Conservation (phyloP, 1,139 yeast species). For the Yamadazyma epiphylla region DNA sequence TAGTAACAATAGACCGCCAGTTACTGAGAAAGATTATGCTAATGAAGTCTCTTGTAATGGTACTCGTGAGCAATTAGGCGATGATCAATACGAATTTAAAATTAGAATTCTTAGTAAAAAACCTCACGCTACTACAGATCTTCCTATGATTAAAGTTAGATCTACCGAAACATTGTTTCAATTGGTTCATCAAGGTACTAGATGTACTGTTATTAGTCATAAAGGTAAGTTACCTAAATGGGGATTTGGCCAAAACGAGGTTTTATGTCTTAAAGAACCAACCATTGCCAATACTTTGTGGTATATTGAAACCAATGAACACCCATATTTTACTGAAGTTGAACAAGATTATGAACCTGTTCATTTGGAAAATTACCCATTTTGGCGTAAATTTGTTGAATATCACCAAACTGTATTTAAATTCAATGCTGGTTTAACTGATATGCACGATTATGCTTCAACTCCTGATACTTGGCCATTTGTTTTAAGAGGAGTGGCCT, state of each 20-base stretch:
- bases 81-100: slow-evolving; percentile 51
- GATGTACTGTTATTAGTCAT: slow-evolving; percentile 63
- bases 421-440: slow-evolving; percentile 22
- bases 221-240: slow-evolving; percentile 60
- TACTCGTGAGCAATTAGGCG: slow-evolving; percentile 43
- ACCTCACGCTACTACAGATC: slow-evolving; percentile 23
- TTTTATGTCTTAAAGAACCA: slow-evolving; percentile 67
- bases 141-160: slow-evolving; percentile 39
- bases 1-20: slow-evolving; percentile 60
- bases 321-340: slow-evolving; percentile 40
- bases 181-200: slow-evolving; percentile 54
- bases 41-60: slow-evolving; percentile 69
- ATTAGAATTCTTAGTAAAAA: slow-evolving; percentile 31
- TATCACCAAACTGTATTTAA: slow-evolving; percentile 34
- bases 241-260: slow-evolving; percentile 73
- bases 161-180: slow-evolving; percentile 57
- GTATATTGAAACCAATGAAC: slow-evolving; percentile 60
- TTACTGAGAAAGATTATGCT: slow-evolving; percentile 77
- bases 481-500: slow-evolving; percentile 29
- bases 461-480: slow-evolving; percentile 41
- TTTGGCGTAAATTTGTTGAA: slow-evolving; percentile 28
- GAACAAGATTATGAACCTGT: slow-evolving; percentile 22
- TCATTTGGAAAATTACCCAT: slow-evolving; percentile 19
- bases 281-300: slow-evolving; percentile 57
- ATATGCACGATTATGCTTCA: slow-evolving; percentile 26